Percentiles rank a stretch among this genome's conserved stretches.
Conservation (phyloP, 176 grass and related monocot genomes). For the Thalia dealbata region DNA sequence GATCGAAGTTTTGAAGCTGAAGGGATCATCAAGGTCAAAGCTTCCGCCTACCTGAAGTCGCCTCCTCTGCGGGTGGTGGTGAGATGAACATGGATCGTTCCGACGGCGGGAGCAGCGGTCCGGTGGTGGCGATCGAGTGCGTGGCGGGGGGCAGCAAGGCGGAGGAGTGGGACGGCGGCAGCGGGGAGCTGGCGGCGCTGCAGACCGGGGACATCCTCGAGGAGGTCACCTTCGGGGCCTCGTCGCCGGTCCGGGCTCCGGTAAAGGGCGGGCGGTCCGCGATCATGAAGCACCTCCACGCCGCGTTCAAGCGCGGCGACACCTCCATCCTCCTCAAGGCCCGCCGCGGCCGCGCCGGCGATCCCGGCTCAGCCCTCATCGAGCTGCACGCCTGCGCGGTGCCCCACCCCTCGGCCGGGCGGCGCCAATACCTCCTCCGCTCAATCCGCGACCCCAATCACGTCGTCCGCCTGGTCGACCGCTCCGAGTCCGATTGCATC, state of each 20-base stretch:
- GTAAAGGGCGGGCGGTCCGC: constrained; percentile 15
- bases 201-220: constrained; percentile 18
- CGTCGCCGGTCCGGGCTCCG: not conserved
- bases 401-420: constrained; percentile 31
- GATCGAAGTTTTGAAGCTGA: not conserved
- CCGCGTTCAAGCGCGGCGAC: constrained; percentile 51
- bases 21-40: not conserved
- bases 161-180: constrained; percentile 18
- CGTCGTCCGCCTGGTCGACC: constrained; percentile 65
- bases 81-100: constrained; percentile 3
- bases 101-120: not conserved
- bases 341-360: not conserved
- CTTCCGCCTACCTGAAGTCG: not conserved
- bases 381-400: constrained; percentile 26
- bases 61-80: not conserved
- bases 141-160: constrained; percentile 7
- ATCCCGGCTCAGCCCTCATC: constrained; percentile 15
- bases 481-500: constrained; percentile 87
- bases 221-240: constrained; percentile 3
- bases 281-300: constrained; percentile 46
- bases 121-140: constrained; percentile 11
- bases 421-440: constrained; percentile 36
- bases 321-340: constrained; percentile 15
- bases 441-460: constrained; percentile 97
- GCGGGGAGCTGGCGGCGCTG: not conserved